Conservation (phyloP, 225 moss, liverwort and hornwort species). For the Climacium dendroides region DNA sequence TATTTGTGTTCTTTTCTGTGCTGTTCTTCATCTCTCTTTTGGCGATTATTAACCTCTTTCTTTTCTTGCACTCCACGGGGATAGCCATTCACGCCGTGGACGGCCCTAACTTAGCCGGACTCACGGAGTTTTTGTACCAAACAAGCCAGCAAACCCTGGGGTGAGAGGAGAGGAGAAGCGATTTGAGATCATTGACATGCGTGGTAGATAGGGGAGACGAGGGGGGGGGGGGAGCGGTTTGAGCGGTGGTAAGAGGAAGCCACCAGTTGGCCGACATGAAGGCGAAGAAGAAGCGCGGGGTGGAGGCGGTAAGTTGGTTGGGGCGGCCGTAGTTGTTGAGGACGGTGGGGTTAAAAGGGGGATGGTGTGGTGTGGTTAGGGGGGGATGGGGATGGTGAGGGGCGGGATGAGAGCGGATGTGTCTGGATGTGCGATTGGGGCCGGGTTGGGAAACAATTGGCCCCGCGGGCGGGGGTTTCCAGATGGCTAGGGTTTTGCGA, state of each 20-base stretch:
- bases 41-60: background rate
- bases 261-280: slow-evolving; percentile 50
- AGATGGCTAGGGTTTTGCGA: slow-evolving; percentile 39
- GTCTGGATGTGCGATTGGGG: background rate
- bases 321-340: background rate
- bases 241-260: slow-evolving; percentile 8
- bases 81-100: background rate
- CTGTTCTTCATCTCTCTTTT: background rate
- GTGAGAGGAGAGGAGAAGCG: background rate
- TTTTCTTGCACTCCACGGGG: background rate
- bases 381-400: background rate
- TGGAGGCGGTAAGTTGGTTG: slow-evolving; percentile 73
- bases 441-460: background rate
- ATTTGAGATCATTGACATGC: slow-evolving; percentile 16
- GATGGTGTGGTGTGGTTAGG: background rate
- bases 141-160: background rate
- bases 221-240: background rate
- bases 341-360: background rate
- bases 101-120: background rate
- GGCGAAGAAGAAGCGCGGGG: slow-evolving; percentile 97
- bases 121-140: background rate
- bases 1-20: background rate
- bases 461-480: background rate
- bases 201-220: slow-evolving; percentile 10
- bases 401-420: background rate